Base-by-base conservation (phyloP, 495 filamentous ascomycete species). In the Penicillium argentinense region DNA sequence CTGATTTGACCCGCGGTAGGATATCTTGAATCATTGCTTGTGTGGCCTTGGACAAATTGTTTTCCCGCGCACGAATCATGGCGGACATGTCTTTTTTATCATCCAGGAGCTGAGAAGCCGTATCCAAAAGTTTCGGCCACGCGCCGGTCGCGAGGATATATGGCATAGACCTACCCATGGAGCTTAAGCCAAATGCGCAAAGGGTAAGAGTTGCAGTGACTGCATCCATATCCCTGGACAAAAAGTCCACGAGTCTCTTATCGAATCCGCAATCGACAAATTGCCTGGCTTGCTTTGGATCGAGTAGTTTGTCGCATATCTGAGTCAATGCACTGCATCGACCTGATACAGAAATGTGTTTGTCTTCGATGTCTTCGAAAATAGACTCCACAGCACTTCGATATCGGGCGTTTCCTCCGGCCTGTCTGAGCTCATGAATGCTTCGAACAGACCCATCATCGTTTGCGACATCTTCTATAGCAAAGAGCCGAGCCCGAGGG, bases 381-480 rank as follows among this genome's bases (percentile, higher is more conserved):
- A 95, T 73, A 39, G 88, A 83, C 55, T 92, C 88, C 40, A 95
- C 76, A 38, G 90, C 86, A 53, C 89, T 82, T 5, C 84, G 68
- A 45, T 95, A 91, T 14, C 90, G 85, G 38, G 82, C 84, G 62
- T 91, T 95, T 17, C 84, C 83, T 6, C 93, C 93, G 28, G 89
- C 84, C 52, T 89, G 86, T 50, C 91, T 79, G 32, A 98, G 74
- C 62, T 98, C 93, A 59, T 97, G 91, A 25, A 97, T 87, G 51
- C 84, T 93, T 38, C 86, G 81, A 46, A 96, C 84, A 39, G 79
- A 70, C 11, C 74, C 77, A 32, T 75, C 71, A 19, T 76, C 77
- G 21, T 74, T 60, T 22, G 65, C 68, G 4, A 77, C 75, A 11
- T 78, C 75, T n/a, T 84, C 81, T 12, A 77, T 40, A 6, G 39